Conservation (phyloP, 257 asterid genomes). For the Haberlea rhodopensis region DNA sequence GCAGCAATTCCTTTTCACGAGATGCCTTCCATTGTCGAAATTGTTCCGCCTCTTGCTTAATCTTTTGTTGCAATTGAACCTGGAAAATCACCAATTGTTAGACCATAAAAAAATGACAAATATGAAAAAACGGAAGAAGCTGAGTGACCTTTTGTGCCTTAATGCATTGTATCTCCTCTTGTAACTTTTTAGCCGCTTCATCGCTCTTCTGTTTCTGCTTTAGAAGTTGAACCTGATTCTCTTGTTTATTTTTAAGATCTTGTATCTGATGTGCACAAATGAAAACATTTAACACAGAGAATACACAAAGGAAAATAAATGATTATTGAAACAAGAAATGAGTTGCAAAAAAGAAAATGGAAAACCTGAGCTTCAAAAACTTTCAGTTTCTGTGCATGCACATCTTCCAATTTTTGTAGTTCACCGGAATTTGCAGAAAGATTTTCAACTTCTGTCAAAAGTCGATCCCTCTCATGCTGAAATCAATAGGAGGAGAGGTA, state of each 20-base stretch:
- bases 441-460: conserved; percentile 88
- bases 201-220: conserved; percentile 60
- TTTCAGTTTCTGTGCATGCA: conserved; percentile 82
- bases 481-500: conserved; percentile 20
- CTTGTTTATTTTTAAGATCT: conserved; percentile 67
- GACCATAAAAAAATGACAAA: not conserved
- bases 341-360: not conserved
- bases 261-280: conserved; percentile 61
- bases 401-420: conserved; percentile 79
- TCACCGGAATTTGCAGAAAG: conserved; percentile 90
- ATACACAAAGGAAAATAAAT: conserved; percentile 12
- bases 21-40: conserved; percentile 99
- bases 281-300: conserved; percentile 2
- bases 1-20: conserved; percentile 91
- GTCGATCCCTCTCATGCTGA: conserved; percentile 80
- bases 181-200: conserved; percentile 54
- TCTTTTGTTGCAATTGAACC: conserved; percentile 97
- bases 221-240: conserved; percentile 53
- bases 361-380: conserved; percentile 85
- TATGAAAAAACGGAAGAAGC: conserved; percentile 15
- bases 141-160: conserved; percentile 58
- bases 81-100: conserved; percentile 32
- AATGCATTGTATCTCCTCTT: conserved; percentile 56
- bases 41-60: conserved; percentile 97
- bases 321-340: not conserved